Percentiles rank a stretch among this genome's conserved stretches.
These are phyloP conservation scores for Hymenoscyphus albidus DNA, from an alignment of 2,329 filamentous ascomycete genomes.

Conservation along the genomic window DNA sequence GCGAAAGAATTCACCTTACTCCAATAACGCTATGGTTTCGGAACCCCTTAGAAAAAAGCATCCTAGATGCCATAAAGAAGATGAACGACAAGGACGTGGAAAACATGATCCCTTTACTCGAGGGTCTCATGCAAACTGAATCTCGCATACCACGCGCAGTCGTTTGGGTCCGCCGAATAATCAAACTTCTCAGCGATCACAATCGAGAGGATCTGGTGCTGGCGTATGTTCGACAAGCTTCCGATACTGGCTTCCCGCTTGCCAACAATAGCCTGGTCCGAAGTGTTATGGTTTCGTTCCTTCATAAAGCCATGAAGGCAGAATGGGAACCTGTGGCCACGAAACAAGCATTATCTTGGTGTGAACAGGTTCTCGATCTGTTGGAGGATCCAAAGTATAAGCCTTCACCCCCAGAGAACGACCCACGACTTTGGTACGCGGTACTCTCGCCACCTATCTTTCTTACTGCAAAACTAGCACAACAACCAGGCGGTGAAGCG, in stretches of 20 bases:
- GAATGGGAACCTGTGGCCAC: slow-evolving; percentile 25
- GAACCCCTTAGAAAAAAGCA: slow-evolving; percentile 23
- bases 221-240: slow-evolving; percentile 30
- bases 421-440: neutral
- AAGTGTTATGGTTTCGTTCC: slow-evolving; percentile 21
- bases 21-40: slow-evolving; percentile 25
- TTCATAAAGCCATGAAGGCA: slow-evolving; percentile 22
- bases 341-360: slow-evolving; percentile 30
- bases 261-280: neutral
- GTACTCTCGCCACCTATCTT: slow-evolving; percentile 42
- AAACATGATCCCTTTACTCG: slow-evolving; percentile 32
- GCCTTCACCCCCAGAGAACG: neutral
- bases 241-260: slow-evolving; percentile 30
- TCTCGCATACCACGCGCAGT: neutral
- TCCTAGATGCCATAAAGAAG: slow-evolving; percentile 15
- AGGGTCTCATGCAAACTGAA: slow-evolving; percentile 27
- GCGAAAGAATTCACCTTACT: slow-evolving; percentile 38
- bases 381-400: slow-evolving; percentile 30
- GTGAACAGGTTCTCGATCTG: slow-evolving; percentile 31
- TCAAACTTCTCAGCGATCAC: slow-evolving; percentile 17
- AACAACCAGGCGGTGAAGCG: slow-evolving; percentile 36
- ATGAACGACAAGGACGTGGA: slow-evolving; percentile 31
- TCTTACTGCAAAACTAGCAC: slow-evolving; percentile 41
- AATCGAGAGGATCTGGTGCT: slow-evolving; percentile 31
- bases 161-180: slow-evolving; percentile 14